A percentile compares a stretch with the other conserved stretches of the same genome.
Evolutionary conservation across 2,329 filamentous ascomycete species (phyloP).

Genomic region (Sarocladium oryzae): DNA sequence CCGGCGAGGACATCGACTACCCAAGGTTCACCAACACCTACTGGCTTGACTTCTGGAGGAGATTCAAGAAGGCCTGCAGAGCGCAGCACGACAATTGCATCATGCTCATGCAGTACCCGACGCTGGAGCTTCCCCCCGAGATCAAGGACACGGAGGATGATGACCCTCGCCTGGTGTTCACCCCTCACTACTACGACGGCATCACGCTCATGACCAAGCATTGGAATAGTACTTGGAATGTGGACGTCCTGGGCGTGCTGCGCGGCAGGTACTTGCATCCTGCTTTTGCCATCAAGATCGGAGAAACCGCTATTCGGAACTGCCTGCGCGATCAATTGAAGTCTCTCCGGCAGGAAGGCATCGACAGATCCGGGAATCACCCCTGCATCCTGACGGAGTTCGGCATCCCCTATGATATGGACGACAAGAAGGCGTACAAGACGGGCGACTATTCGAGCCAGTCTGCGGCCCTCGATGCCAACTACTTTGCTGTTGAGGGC

Average conservation of each 20-base stretch:
- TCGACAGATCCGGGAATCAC: conserved; percentile 82
- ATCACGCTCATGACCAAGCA: conserved; percentile 97
- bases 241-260: conserved; percentile 88
- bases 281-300: conserved; percentile 86
- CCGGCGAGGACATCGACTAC: conserved; percentile 72
- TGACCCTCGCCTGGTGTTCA: conserved; percentile 83
- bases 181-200: conserved; percentile 94
- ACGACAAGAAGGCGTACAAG: conserved; percentile 90
- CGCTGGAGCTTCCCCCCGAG: conserved; percentile 81
- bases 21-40: conserved; percentile 85
- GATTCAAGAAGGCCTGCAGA: conserved; percentile 69
- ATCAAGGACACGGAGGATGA: conserved; percentile 87
- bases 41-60: conserved; percentile 80
- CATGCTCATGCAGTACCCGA: conserved; percentile 85
- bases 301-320: conserved; percentile 89
- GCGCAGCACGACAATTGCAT: conserved; percentile 72
- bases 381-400: conserved; percentile 92
- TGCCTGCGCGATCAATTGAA: conserved; percentile 84
- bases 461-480: conserved; percentile 87
- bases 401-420: conserved; percentile 98
- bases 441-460: conserved; percentile 94
- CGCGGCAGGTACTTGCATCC: conserved; percentile 84
- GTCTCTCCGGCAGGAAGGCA: conserved; percentile 75
- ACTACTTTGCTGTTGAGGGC: conserved; percentile 87
- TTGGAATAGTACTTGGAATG: conserved; percentile 96